A percentile compares a stretch with the other conserved stretches of the same genome.
Conservation (phyloP, 495 filamentous ascomycete species). For the Ascodesmis nigricans region DNA sequence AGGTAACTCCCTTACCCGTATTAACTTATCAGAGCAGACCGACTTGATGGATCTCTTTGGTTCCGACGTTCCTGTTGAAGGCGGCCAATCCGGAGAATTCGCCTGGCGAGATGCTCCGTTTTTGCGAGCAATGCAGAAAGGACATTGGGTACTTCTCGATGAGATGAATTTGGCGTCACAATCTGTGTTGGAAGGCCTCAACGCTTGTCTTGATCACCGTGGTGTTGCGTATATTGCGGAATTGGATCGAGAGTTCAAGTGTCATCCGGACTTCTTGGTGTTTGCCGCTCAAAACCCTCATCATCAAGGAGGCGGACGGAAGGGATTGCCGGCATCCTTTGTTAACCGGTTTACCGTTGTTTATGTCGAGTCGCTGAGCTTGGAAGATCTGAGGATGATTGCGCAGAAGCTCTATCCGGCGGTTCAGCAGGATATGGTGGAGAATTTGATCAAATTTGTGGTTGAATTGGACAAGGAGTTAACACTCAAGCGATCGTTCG, state of each 20-base stretch:
- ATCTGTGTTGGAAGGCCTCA: conserved; percentile 87
- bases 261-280: conserved; percentile 69
- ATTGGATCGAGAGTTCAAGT: conserved; percentile 74
- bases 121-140: conserved; percentile 81
- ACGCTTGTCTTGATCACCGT: conserved; percentile 91
- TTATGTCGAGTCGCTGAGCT: conserved; percentile 70
- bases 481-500: conserved; percentile 40
- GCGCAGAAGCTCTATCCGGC: conserved; percentile 52
- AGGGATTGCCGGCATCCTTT: conserved; percentile 86
- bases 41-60: conserved; percentile 95
- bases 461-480: conserved; percentile 50
- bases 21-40: conserved; percentile 94
- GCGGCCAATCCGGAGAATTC: conserved; percentile 66
- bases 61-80: conserved; percentile 86
- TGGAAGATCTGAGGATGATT: conserved; percentile 62
- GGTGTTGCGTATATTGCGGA: conserved; percentile 92
- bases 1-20: conserved; percentile 62
- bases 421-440: conserved; percentile 32
- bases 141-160: conserved; percentile 88
- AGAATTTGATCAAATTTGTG: conserved; percentile 57
- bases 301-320: conserved; percentile 86
- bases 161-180: conserved; percentile 99
- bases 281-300: conserved; percentile 98
- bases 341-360: conserved; percentile 97
- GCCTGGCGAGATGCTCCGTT: conserved; percentile 92